A percentile compares a stretch with the other conserved stretches of the same genome.
These are phyloP conservation scores for Candida pini DNA, from an alignment of 805 yeast genomes.

Conservation along the genomic window DNA sequence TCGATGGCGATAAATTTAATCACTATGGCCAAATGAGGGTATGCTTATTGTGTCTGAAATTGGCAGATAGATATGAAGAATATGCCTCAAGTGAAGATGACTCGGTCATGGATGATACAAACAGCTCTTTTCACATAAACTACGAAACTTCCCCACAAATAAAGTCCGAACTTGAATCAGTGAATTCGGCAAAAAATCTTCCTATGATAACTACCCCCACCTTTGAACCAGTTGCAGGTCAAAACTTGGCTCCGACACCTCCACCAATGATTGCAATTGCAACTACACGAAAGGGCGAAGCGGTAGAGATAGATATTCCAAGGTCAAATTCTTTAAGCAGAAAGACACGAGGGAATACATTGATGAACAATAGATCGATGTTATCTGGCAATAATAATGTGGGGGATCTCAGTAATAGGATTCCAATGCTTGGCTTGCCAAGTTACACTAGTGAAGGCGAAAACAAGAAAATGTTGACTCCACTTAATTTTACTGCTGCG, in stretches of 20 bases:
- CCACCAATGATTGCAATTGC: slow-evolving; percentile 78
- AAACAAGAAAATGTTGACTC: slow-evolving; percentile 10
- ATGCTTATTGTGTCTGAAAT: slow-evolving; percentile 63
- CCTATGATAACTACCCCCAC: slow-evolving; percentile 4
- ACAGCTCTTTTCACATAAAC: slow-evolving; percentile 13
- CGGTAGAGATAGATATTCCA: slow-evolving; percentile 60
- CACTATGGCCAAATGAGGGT: slow-evolving; percentile 67
- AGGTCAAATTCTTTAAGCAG: slow-evolving; percentile 22
- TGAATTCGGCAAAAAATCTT: slow-evolving; percentile 1
- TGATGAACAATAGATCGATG: slow-evolving; percentile 11
- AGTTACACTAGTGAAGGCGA: slow-evolving; percentile 5
- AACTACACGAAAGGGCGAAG: slow-evolving; percentile 72
- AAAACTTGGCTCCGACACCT: slow-evolving; percentile 41
- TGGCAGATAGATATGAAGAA: slow-evolving; percentile 63
- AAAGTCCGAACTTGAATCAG: slow-evolving; percentile 10
- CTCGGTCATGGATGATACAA: slow-evolving; percentile 35
- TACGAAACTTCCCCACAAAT: slow-evolving; percentile 14
- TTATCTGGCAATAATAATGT: background rate
- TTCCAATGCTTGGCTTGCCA: background rate
- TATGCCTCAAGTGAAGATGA: slow-evolving; percentile 58
- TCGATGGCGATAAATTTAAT: slow-evolving; percentile 61
- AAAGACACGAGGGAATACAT: slow-evolving; percentile 18
- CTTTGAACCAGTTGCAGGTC: slow-evolving; percentile 6
- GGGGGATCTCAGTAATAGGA: background rate
- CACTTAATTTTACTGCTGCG: slow-evolving; percentile 22